Base-by-base conservation (phyloP, 148 eudicot genomes). In the Vaccinium corymbosum region DNA sequence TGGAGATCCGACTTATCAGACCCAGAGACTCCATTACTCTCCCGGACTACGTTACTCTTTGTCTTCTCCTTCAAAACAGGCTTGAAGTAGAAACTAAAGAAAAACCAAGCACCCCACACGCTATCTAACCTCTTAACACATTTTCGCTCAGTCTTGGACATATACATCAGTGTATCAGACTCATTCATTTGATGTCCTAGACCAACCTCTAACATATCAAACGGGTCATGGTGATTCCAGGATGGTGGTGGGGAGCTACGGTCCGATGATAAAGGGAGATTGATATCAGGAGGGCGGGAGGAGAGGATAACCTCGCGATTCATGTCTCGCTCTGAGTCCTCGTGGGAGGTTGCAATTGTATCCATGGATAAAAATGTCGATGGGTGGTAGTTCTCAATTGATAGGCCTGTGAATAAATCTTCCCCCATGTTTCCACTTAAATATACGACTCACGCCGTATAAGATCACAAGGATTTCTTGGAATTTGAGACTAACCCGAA, bases 91-190 rank as follows among this genome's bases (percentile, higher is more conserved):
- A 90, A 94, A 84, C 93, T 94, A 88, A 94, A 94, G 89, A 94
- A 94, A 77, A 94, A 90, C 98, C 98, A 94, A 84, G 98, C 98
- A 3, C 95, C 98, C 98, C 98, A 94, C 20, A 94, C 87, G 82
- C 90, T 94, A 87, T 94, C 98, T 59, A 89, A 80, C 82, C 95
- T 76, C 86, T 93, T 94, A 7, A 90, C 93, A 84, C 95, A 93
- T 83, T 94, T 94, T 3, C 90, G 80, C 81, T 91, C 95, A 2
- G 79, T 85, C 88, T 94, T 94, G 2, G 95, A 91, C 83, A 88
- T 84, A 25, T 61, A 81, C 7, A 92, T 85, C 42, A 85, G 80
- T n/a, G 90, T 86, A 70, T 90, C 95, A 0, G 92, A 64, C 84
- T 92, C 98, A n/a, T 89, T 89, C 49, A 87, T 82, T 25, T 88